Evolutionary conservation across 129 eudicot genomes (phyloP).

Genomic region (Centaurea solstitialis): DNA sequence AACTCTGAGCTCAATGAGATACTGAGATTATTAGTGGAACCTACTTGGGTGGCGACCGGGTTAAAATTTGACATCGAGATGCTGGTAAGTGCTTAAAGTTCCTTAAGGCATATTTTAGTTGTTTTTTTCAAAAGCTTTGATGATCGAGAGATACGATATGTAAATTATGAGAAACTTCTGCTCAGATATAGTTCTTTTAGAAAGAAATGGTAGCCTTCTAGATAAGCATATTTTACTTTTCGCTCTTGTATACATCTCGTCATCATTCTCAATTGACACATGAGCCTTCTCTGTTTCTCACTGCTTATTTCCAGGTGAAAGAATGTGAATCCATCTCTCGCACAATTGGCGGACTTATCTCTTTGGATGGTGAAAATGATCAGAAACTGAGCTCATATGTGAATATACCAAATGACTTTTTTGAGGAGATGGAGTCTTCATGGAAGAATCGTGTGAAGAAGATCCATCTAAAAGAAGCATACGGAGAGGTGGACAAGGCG

Average conservation of each 20-base stretch:
- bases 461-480: constrained; percentile 74
- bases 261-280: constrained; percentile 3
- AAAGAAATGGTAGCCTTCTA: constrained; percentile 19
- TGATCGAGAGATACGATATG: constrained; percentile 7
- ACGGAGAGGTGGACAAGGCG: constrained; percentile 76
- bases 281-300: constrained; percentile 1
- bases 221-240: not conserved
- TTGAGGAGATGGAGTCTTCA: constrained; percentile 88
- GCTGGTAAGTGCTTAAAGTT: constrained; percentile 52
- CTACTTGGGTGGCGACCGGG: constrained; percentile 97
- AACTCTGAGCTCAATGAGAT: constrained; percentile 72
- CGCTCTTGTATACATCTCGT: constrained; percentile 3
- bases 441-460: constrained; percentile 97
- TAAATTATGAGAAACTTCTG: constrained; percentile 2
- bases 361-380: constrained; percentile 72
- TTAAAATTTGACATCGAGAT: constrained; percentile 65
- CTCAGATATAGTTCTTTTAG: not conserved
- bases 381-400: constrained; percentile 51
- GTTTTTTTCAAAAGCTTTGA: not conserved
- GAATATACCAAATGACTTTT: constrained; percentile 73
- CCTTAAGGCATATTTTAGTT: not conserved
- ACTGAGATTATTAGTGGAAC: constrained; percentile 68
- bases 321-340: constrained; percentile 68
- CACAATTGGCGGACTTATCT: constrained; percentile 78
- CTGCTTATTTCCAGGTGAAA: constrained; percentile 53